These are phyloP conservation scores for Lipomyces lipofer DNA, from an alignment of 805 yeast genomes.

Conservation along the genomic window DNA sequence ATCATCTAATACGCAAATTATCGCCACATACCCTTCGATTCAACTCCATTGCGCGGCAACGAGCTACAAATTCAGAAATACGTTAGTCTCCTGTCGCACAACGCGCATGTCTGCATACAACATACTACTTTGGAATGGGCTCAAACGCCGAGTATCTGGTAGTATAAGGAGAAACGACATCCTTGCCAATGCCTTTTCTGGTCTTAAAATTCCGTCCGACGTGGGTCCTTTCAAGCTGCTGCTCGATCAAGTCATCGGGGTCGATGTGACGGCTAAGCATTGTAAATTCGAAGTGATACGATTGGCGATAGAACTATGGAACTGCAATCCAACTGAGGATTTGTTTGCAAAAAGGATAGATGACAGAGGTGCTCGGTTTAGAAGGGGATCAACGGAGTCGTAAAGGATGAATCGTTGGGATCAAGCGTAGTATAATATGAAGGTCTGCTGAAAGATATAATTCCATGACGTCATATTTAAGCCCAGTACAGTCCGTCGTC, in stretches of 20 bases:
- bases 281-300: neutral
- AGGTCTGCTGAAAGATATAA: too few relatives aligned
- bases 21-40: conserved; percentile 13
- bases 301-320: too few relatives aligned
- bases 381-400: too few relatives aligned
- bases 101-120: neutral
- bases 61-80: conserved; percentile 1
- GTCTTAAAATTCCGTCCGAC: conserved; percentile 18
- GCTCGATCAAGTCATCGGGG: conserved; percentile 42
- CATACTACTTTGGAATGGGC: conserved; percentile 23
- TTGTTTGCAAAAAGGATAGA: too few relatives aligned
- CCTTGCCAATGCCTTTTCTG: neutral
- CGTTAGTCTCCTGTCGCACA: neutral
- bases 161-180: conserved; percentile 27
- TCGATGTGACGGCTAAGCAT: conserved; percentile 44
- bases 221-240: conserved; percentile 4
- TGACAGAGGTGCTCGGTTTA: too few relatives aligned
- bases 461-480: too few relatives aligned
- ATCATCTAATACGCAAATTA: neutral
- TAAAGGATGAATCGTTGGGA: too few relatives aligned
- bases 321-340: too few relatives aligned
- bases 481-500: too few relatives aligned
- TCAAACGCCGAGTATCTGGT: conserved; percentile 30
- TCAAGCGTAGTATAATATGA: too few relatives aligned
- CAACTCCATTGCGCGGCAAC: conserved; percentile 27